Conservation (phyloP, 2,329 filamentous ascomycete species). For the Seiridium unicorne region DNA sequence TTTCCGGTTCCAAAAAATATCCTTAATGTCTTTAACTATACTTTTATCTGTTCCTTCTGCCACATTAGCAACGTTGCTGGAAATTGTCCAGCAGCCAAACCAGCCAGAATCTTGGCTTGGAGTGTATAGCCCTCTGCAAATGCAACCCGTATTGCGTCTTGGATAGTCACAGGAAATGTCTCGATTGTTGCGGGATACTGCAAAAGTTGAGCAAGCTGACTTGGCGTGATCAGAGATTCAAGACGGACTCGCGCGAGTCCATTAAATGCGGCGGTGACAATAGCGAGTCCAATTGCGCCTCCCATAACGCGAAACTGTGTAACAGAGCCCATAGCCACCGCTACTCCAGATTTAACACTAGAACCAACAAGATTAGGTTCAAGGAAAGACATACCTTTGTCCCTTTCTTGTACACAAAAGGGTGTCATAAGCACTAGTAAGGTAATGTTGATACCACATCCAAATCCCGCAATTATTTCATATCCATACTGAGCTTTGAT, state of each 20-base stretch:
- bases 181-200: not conserved
- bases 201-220: not conserved
- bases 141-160: not conserved
- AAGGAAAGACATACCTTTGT: slow-evolving; percentile 22
- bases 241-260: not conserved
- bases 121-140: not conserved
- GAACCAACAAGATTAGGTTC: not conserved
- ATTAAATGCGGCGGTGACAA: not conserved
- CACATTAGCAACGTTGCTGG: not conserved
- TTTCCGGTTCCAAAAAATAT: too few relatives aligned
- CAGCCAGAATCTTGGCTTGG: not conserved
- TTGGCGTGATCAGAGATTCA: not conserved
- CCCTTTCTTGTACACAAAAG: slow-evolving; percentile 25
- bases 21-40: not conserved
- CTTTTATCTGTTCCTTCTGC: not conserved
- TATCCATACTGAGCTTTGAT: slow-evolving; percentile 26
- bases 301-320: slow-evolving; percentile 36
- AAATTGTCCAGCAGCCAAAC: not conserved
- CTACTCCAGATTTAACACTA: slow-evolving; percentile 15
- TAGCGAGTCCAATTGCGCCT: slow-evolving; percentile 26
- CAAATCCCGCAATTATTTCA: slow-evolving; percentile 32
- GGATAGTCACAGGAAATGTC: not conserved
- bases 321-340: slow-evolving; percentile 31
- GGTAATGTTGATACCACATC: slow-evolving; percentile 30
- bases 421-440: slow-evolving; percentile 28